Conservation (phyloP, 495 filamentous ascomycete genomes). For the Aspergillus ostianus region DNA sequence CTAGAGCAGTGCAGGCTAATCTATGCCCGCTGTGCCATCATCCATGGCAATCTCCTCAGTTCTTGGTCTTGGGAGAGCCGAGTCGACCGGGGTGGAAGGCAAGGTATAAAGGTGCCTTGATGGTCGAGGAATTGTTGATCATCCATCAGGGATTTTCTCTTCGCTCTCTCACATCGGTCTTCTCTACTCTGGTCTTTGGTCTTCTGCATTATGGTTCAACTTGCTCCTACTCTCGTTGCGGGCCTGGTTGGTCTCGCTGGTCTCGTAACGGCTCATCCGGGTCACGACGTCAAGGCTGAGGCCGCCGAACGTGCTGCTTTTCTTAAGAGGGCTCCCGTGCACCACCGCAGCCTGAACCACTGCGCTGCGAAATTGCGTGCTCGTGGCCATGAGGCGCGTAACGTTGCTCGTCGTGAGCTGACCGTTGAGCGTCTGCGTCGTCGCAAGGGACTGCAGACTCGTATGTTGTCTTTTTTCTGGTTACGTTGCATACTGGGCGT, state of each 20-base stretch:
- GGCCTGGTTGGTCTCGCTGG: conserved; percentile 19
- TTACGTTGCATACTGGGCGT: conserved; percentile 28
- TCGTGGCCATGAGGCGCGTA: conserved; percentile 46
- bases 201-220: conserved; percentile 7
- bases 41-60: neutral
- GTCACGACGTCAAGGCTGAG: conserved; percentile 47
- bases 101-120: neutral
- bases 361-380: conserved; percentile 49
- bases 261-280: conserved; percentile 41
- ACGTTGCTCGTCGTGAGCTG: conserved; percentile 42
- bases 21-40: neutral
- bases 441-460: conserved; percentile 22
- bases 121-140: neutral
- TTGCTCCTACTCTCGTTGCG: conserved; percentile 14
- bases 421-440: conserved; percentile 31
- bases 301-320: conserved; percentile 44
- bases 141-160: neutral
- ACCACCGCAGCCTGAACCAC: conserved; percentile 42
- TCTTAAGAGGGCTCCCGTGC: conserved; percentile 31
- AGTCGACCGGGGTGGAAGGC: neutral
- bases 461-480: conserved; percentile 35
- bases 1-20: neutral
- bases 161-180: neutral
- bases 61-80: neutral
- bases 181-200: neutral